Evolutionary conservation across 306 rosid genomes (phyloP).

Genomic region (Morella rubra): DNA sequence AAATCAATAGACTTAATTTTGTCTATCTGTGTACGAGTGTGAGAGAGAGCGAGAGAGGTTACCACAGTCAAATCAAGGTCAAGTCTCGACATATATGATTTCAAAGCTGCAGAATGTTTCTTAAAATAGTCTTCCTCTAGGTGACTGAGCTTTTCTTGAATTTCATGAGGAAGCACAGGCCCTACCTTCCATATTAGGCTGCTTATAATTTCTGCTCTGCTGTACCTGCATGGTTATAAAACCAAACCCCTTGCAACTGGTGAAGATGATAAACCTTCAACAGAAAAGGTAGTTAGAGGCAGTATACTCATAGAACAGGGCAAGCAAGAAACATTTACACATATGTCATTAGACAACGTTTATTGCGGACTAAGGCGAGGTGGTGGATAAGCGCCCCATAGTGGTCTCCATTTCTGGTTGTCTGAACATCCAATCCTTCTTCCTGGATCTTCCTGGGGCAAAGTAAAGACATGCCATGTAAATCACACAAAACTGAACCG

Average conservation of each 20-base stretch:
- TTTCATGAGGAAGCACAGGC: constrained; percentile 63
- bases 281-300: background rate
- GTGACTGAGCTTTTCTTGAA: constrained; percentile 72
- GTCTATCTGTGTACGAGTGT: background rate
- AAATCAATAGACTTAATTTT: background rate
- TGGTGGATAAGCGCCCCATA: constrained; percentile 84
- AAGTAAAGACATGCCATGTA: constrained; percentile 18
- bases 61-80: constrained; percentile 84
- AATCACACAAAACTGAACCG: background rate
- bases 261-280: background rate
- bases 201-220: constrained; percentile 62
- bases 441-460: constrained; percentile 76
- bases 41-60: constrained; percentile 31
- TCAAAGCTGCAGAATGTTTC: constrained; percentile 68
- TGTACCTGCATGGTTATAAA: constrained; percentile 48
- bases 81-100: constrained; percentile 58
- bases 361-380: constrained; percentile 82
- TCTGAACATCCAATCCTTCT: constrained; percentile 76
- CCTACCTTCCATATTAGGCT: constrained; percentile 85
- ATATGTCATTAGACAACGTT: constrained; percentile 84
- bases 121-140: constrained; percentile 69
- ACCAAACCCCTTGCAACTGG: background rate
- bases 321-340: constrained; percentile 42
- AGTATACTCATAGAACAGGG: background rate
- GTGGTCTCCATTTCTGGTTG: constrained; percentile 80